Conservation (phyloP, 768 basidiomycete species). For the Mrakia gelida region DNA sequence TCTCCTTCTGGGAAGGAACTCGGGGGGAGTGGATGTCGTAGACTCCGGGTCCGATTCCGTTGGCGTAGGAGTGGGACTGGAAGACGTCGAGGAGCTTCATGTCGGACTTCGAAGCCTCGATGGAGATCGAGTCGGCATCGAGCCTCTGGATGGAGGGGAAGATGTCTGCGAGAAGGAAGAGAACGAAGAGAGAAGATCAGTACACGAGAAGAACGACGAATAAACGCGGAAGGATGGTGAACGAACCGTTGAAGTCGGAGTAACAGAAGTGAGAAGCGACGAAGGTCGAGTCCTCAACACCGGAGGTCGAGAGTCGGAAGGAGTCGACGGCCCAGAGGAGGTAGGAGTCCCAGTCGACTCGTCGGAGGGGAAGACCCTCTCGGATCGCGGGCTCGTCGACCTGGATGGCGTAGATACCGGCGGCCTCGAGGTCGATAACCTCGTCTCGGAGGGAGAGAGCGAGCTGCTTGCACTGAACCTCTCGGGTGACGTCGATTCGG, state of each 20-base stretch:
- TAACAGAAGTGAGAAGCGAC: constrained; percentile 97
- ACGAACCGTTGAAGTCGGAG: constrained; percentile 78
- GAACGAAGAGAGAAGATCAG: not conserved
- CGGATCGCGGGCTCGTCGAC: constrained; percentile 99
- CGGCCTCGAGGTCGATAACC: constrained; percentile 87
- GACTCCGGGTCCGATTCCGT: constrained; percentile 72
- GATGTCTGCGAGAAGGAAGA: constrained; percentile 53
- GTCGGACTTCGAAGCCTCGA: constrained; percentile 83
- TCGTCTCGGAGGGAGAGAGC: constrained; percentile 97
- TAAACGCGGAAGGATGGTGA: not conserved
- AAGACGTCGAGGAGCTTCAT: constrained; percentile 95
- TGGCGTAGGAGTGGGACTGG: constrained; percentile 90
- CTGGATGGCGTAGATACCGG: constrained; percentile 95
- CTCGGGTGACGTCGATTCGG: constrained; percentile 92
- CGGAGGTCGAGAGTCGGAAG: constrained; percentile 95
- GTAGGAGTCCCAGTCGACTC: constrained; percentile 92
- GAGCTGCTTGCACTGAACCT: constrained; percentile 96
- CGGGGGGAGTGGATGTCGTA: constrained; percentile 99
- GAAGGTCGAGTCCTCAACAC: constrained; percentile 88
- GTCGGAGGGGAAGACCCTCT: constrained; percentile 96
- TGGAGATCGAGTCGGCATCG: constrained; percentile 91
- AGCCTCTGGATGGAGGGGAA: constrained; percentile 95
- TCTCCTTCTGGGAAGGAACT: constrained; percentile 88
- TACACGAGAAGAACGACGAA: not conserved
- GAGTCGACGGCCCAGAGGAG: constrained; percentile 98